These are phyloP conservation scores for Talaromyces sp. DNA, from an alignment of 2,329 filamentous ascomycete genomes.

Conservation along the genomic window DNA sequence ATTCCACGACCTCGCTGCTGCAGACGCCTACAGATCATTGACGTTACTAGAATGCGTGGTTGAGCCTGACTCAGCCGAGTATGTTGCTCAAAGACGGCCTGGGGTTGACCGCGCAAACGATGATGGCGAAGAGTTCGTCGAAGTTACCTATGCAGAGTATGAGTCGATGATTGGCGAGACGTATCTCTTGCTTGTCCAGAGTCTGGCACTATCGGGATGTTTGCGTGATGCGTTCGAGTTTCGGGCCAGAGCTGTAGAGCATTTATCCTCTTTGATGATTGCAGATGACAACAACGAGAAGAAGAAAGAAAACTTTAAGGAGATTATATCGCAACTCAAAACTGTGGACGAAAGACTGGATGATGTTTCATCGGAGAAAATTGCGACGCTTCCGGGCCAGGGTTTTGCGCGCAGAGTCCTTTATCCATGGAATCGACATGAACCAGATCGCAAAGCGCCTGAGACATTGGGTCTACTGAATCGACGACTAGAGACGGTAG, in stretches of 20 bases:
- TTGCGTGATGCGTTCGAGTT: slow-evolving; percentile 40
- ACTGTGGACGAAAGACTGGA: not conserved
- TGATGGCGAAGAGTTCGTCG: slow-evolving; percentile 23
- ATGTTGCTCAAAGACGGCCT: slow-evolving; percentile 61
- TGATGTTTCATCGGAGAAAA: not conserved
- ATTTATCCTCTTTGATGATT: slow-evolving; percentile 6
- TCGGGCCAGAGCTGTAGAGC: slow-evolving; percentile 27
- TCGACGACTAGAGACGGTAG: slow-evolving; percentile 59
- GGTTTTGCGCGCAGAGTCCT: slow-evolving; percentile 49
- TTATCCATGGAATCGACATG: slow-evolving; percentile 59
- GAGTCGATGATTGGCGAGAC: slow-evolving; percentile 32
- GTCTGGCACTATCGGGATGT: slow-evolving; percentile 35
- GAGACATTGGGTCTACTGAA: slow-evolving; percentile 65
- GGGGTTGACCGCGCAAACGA: slow-evolving; percentile 10
- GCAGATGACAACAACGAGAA: no score
- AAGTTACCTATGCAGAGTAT: slow-evolving; percentile 31
- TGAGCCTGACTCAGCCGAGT: slow-evolving; percentile 72
- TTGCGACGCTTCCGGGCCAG: slow-evolving; percentile 31
- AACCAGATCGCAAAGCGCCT: slow-evolving; percentile 53
- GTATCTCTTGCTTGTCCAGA: slow-evolving; percentile 34
- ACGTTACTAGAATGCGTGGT: slow-evolving; percentile 74
- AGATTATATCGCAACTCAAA: not conserved
- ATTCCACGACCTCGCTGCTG: slow-evolving; percentile 84
- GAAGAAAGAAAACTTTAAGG: slow-evolving; percentile 9
- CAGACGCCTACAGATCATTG: slow-evolving; percentile 87